These are phyloP conservation scores for Ailanthus altissimus DNA, from an alignment of 345 rosid species.

Conservation along the genomic window DNA sequence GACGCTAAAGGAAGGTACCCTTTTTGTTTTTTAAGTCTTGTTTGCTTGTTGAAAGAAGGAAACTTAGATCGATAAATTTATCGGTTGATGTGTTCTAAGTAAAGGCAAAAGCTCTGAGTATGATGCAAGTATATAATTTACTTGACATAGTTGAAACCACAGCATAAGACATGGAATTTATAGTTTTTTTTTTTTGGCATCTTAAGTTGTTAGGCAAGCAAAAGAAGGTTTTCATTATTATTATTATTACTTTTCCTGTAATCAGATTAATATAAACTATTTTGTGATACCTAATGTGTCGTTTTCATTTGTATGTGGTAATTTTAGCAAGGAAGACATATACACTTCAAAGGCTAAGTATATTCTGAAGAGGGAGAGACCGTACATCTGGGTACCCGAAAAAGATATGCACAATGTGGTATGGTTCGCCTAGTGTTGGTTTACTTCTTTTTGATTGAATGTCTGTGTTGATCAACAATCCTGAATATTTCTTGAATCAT, in stretches of 20 bases:
- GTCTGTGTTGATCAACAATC: neutral
- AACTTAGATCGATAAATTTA: neutral
- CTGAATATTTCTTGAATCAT: neutral
- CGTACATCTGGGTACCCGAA: slow-evolving; percentile 80
- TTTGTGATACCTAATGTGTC: slow-evolving; percentile 1
- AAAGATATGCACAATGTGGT: slow-evolving; percentile 79
- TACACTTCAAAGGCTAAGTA: slow-evolving; percentile 83
- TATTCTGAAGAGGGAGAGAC: slow-evolving; percentile 69
- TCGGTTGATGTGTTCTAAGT: neutral
- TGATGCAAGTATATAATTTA: neutral
- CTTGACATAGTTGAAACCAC: neutral
- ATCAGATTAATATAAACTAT: neutral
- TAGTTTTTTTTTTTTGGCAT: neutral
- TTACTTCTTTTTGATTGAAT: neutral
- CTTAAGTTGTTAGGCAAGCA: slow-evolving; percentile 3
- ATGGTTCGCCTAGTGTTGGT: slow-evolving; percentile 27
- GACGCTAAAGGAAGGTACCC: slow-evolving; percentile 80
- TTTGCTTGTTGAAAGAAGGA: slow-evolving; percentile 7
- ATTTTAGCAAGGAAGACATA: slow-evolving; percentile 56
- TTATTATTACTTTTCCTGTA: neutral
- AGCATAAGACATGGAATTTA: neutral
- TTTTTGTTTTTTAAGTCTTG: neutral
- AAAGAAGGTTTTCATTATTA: neutral
- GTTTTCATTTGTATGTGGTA: slow-evolving; percentile 1
- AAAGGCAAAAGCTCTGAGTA: neutral